Conservation (phyloP, 2,329 filamentous ascomycete genomes). For the Aureobasidium sp. region DNA sequence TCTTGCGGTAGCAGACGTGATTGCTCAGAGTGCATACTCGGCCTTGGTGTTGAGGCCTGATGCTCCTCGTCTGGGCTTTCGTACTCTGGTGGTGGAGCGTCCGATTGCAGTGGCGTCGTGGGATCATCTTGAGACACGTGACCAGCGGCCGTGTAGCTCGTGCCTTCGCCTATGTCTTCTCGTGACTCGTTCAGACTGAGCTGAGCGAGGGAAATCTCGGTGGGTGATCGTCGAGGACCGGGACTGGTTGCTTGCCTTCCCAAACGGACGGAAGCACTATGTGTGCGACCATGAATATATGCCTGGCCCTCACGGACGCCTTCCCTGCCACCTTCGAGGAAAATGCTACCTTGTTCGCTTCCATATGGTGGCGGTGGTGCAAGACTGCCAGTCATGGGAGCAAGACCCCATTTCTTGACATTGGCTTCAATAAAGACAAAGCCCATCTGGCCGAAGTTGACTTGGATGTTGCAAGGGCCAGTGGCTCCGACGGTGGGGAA, state of each 20-base stretch:
- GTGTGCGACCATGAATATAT: constrained; percentile 59
- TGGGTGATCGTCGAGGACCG: constrained; percentile 81
- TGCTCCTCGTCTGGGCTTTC: constrained; percentile 31
- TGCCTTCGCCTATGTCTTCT: constrained; percentile 63
- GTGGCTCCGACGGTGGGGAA: constrained; percentile 97
- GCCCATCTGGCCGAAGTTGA: constrained; percentile 95
- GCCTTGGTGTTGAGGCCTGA: constrained; percentile 18
- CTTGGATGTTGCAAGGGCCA: constrained; percentile 83
- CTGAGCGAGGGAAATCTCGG: constrained; percentile 89
- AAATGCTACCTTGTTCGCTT: constrained; percentile 91
- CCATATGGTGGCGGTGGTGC: constrained; percentile 95
- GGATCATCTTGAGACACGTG: not conserved
- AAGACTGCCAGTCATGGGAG: constrained; percentile 88
- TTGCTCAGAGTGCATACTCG: constrained; percentile 15
- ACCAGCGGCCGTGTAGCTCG: constrained; percentile 24
- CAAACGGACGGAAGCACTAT: constrained; percentile 70
- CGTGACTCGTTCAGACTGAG: constrained; percentile 59
- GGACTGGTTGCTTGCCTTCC: constrained; percentile 62
- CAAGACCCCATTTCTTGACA: constrained; percentile 98
- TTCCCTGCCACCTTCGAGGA: constrained; percentile 70
- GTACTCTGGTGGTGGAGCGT: constrained; percentile 37
- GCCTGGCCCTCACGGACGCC: constrained; percentile 45
- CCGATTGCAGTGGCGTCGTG: constrained; percentile 20
- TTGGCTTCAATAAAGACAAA: constrained; percentile 99
- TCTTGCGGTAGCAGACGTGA: constrained; percentile 14